Evolutionary conservation across 345 rosid species (phyloP), one percentile per base, ranked within the genome.

Genomic region (Gossypium thurberi): DNA sequence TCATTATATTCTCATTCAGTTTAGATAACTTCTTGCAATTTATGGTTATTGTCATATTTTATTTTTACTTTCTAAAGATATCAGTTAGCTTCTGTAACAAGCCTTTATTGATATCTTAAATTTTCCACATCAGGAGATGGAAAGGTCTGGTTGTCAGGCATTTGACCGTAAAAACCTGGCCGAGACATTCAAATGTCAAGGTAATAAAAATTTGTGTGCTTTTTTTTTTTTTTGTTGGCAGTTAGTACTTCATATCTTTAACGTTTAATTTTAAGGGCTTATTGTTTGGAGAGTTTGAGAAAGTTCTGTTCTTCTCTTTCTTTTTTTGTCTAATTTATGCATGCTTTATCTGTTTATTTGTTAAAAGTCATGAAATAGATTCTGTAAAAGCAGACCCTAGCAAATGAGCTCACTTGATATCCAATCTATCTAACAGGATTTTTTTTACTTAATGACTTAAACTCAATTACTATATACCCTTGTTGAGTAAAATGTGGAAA

Each of bases 161-260:
- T 85, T 72, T 82, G 83, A 86, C 73, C 48, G 26, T 59, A 87
- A 76, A 69, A 88, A 65, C 69, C 76, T 93, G 55, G 97, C 97
- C 37, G 95, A 91, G 68, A 78, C 91, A 70, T 82, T 91, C 8
- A 91, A 93, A 81, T 74, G 84, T 50, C 93, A 85, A 91, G 98
- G 98, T 93, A 79, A 48, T 67, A 68, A 53, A 73, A n/a, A 21
- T 67, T 69, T 75, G 10, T 47, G 13, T 56, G 70, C 40, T 61
- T 57, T 60, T 33, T 28, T 28, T 44, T 46, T 44, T 15, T 44
- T 65, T 25, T 58, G 61, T 20, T 58, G 57, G 57, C 64, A 66
- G 10, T 33, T 74, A 46, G 69, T 12, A n/a, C 43, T 75, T 66
- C 25, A 51, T 40, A 64, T 57, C 21, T 74, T 46, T 50, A 43